Evolutionary conservation across 1,284 basidiomycete species (phyloP).

Genomic region (Tilletiaria anomala): DNA sequence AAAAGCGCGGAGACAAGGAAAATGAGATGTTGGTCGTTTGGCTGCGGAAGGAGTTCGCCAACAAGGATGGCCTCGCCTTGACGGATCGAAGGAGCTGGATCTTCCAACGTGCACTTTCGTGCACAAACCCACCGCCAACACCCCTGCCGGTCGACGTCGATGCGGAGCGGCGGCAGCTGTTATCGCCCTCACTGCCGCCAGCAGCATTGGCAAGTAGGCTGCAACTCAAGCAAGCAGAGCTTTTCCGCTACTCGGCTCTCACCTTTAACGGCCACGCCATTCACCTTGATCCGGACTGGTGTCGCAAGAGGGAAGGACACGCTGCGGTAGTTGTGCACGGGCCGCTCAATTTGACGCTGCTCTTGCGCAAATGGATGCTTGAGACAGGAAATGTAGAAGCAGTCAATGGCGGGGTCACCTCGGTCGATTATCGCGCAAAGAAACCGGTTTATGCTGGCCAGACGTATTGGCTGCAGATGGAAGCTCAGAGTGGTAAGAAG

Average conservation of each 20-base stretch:
- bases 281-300: conserved; percentile 27
- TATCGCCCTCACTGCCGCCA: not conserved
- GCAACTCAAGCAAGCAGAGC: conserved; percentile 7
- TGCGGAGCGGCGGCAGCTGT: not conserved
- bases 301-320: conserved; percentile 24
- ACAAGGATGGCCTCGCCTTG: not conserved
- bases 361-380: no score
- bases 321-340: conserved; percentile 12
- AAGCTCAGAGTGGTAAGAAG: no score
- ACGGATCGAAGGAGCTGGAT: conserved; percentile 6
- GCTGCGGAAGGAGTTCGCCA: conserved; percentile 5
- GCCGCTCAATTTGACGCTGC: conserved; percentile 18
- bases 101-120: conserved; percentile 3
- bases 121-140: conserved; percentile 6
- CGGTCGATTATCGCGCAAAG: no score
- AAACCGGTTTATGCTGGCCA: no score
- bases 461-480: no score
- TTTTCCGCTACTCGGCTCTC: conserved; percentile 33
- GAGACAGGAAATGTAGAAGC: no score
- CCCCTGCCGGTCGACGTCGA: not conserved
- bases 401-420: no score
- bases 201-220: not conserved
- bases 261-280: conserved; percentile 35
- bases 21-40: conserved; percentile 8
- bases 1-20: not conserved